Percentiles rank a stretch among this genome's conserved stretches.
These are phyloP conservation scores for Simmondsia chinensis DNA, from an alignment of 148 eudicot species.

Conservation along the genomic window DNA sequence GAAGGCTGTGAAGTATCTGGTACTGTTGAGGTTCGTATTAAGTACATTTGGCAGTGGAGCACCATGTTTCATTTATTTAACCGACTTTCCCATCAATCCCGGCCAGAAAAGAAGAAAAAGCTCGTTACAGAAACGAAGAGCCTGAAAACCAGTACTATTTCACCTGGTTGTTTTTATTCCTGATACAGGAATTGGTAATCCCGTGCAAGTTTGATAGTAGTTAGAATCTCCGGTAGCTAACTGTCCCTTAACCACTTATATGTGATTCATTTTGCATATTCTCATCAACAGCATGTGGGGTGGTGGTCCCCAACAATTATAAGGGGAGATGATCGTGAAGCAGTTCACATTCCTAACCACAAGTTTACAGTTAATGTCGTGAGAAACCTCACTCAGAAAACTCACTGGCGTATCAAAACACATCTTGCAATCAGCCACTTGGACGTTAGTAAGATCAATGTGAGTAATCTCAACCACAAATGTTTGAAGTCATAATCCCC, in stretches of 20 bases:
- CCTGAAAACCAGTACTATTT: no score
- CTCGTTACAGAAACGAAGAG: no score
- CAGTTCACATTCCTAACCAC: conserved; percentile 91
- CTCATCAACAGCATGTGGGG: conserved; percentile 66
- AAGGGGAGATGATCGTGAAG: conserved; percentile 96
- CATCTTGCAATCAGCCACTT: conserved; percentile 84
- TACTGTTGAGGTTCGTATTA: conserved; percentile 81
- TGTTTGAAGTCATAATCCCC: neutral
- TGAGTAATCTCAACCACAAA: conserved; percentile 24
- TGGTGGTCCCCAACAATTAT: conserved; percentile 98
- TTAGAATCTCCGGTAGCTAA: neutral
- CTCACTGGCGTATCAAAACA: conserved; percentile 96
- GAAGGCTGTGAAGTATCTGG: conserved; percentile 97
- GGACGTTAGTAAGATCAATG: conserved; percentile 79
- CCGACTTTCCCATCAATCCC: no score
- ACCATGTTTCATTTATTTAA: neutral
- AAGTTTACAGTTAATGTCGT: conserved; percentile 88
- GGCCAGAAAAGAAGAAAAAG: no score
- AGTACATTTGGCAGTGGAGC: neutral
- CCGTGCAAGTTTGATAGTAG: no score
- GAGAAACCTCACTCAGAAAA: conserved; percentile 80
- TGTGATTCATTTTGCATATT: neutral
- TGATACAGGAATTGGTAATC: no score
- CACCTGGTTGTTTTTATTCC: no score
- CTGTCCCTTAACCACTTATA: neutral